Conservation (phyloP, 495 filamentous ascomycete genomes). For the Penicillium taxi region DNA sequence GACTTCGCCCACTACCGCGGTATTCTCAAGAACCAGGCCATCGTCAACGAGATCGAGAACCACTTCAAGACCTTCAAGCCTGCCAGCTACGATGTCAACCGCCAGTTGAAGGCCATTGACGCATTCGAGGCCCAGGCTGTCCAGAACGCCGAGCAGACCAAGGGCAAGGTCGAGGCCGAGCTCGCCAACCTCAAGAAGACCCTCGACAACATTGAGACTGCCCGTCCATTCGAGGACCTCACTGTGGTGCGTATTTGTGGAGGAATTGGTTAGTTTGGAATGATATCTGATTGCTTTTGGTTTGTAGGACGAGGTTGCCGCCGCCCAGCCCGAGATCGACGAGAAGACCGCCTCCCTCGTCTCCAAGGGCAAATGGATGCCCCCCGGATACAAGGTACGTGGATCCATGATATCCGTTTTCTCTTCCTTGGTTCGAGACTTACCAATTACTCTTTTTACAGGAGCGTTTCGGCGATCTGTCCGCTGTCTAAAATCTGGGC, state of each 20-base stretch:
- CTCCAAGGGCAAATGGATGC: slow-evolving; percentile 92
- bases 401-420: not conserved
- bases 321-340: slow-evolving; percentile 91
- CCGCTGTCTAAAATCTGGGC: slow-evolving; percentile 62
- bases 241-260: slow-evolving; percentile 72
- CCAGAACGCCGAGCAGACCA: slow-evolving; percentile 93
- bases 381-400: slow-evolving; percentile 95
- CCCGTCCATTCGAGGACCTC: slow-evolving; percentile 91
- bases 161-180: slow-evolving; percentile 88
- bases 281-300: slow-evolving; percentile 12
- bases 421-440: no score
- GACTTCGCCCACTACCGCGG: slow-evolving; percentile 92
- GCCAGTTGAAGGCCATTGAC: slow-evolving; percentile 96
- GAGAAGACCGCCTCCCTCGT: slow-evolving; percentile 86
- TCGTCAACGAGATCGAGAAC: slow-evolving; percentile 95
- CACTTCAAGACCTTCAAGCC: slow-evolving; percentile 86
- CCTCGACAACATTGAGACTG: slow-evolving; percentile 92
- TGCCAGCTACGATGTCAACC: slow-evolving; percentile 74
- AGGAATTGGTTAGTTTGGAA: not conserved
- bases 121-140: slow-evolving; percentile 95
- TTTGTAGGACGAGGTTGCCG: slow-evolving; percentile 84
- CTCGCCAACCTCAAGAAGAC: slow-evolving; percentile 86
- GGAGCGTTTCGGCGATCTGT: slow-evolving; percentile 98
- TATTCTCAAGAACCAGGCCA: slow-evolving; percentile 84
- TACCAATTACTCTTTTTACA: slow-evolving; percentile 25